Percentiles rank a stretch among this genome's conserved stretches.
Conservation (phyloP, 1,284 basidiomycete genomes). For the Papiliotrema nemorosa region DNA sequence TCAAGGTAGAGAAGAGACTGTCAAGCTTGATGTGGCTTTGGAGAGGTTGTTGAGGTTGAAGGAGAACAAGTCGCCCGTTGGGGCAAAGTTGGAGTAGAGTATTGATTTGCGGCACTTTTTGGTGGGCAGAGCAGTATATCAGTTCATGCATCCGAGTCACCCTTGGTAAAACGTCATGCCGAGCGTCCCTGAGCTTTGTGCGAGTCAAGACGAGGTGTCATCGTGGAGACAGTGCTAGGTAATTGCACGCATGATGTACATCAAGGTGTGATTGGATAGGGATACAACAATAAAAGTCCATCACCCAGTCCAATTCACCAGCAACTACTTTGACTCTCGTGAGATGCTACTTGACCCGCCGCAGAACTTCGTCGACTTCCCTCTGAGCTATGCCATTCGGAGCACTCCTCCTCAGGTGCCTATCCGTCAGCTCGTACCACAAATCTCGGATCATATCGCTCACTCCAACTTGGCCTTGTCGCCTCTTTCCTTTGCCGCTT, state of each 20-base stretch:
- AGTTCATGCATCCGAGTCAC: no score
- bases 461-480: conserved; percentile 79
- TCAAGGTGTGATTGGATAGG: no score
- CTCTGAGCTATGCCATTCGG: conserved; percentile 73
- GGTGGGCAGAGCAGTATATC: no score
- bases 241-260: no score
- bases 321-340: no score
- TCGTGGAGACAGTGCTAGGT: no score
- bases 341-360: conserved; percentile 14
- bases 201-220: no score
- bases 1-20: conserved; percentile 46
- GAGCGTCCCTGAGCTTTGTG: no score
- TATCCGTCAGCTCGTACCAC: conserved; percentile 36
- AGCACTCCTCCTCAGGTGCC: conserved; percentile 64
- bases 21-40: conserved; percentile 40
- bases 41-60: conserved; percentile 39
- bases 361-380: conserved; percentile 66
- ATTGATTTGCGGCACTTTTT: neutral
- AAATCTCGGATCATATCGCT: conserved; percentile 46
- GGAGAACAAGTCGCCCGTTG: conserved; percentile 15
- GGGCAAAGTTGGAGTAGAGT: conserved; percentile 7
- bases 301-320: no score
- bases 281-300: no score
- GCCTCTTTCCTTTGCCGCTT: conserved; percentile 77
- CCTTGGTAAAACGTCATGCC: neutral